Percentiles rank a stretch among this genome's conserved stretches.
Conservation (phyloP, 139 green algal species). For the Chlamydomonas urium region DNA sequence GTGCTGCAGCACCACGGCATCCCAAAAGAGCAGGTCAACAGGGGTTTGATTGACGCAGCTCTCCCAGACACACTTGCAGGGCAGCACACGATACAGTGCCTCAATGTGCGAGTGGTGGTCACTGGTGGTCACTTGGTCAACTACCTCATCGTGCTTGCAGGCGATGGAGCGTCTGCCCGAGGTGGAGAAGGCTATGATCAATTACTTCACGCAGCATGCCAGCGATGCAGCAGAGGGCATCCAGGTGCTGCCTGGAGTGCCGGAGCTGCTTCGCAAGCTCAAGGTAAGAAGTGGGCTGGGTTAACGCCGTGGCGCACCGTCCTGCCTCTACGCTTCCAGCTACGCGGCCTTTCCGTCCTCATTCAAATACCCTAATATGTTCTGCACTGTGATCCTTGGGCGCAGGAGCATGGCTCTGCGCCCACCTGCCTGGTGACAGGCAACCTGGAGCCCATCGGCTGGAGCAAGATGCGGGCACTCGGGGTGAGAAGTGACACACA, state of each 20-base stretch:
- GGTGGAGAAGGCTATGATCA: slow-evolving; percentile 40
- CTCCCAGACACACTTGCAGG: too few relatives aligned
- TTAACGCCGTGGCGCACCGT: too few relatives aligned
- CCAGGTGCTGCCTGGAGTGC: slow-evolving; percentile 49
- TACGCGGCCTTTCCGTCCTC: too few relatives aligned
- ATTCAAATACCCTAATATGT: too few relatives aligned
- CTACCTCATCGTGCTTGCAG: too few relatives aligned
- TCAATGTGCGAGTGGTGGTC: too few relatives aligned
- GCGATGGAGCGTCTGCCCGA: slow-evolving; percentile 36
- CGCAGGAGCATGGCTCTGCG: slow-evolving; percentile 19
- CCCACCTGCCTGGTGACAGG: slow-evolving; percentile 80
- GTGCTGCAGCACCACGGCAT: slow-evolving; percentile 52
- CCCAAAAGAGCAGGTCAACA: slow-evolving; percentile 39
- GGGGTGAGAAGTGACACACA: slow-evolving; percentile 38
- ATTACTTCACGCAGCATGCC: slow-evolving; percentile 32
- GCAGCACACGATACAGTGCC: not conserved
- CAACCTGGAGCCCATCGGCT: slow-evolving; percentile 89
- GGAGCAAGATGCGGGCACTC: slow-evolving; percentile 53
- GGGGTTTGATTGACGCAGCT: not conserved
- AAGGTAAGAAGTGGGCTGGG: slow-evolving; percentile 5
- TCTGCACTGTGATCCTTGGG: too few relatives aligned
- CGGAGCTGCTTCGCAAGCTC: slow-evolving; percentile 18
- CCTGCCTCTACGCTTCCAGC: too few relatives aligned
- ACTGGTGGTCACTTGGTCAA: too few relatives aligned
- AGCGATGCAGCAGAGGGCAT: slow-evolving; percentile 25